Evolutionary conservation across 2,329 filamentous ascomycete species (phyloP).

Genomic region (Aspergillus sclerotialis): DNA sequence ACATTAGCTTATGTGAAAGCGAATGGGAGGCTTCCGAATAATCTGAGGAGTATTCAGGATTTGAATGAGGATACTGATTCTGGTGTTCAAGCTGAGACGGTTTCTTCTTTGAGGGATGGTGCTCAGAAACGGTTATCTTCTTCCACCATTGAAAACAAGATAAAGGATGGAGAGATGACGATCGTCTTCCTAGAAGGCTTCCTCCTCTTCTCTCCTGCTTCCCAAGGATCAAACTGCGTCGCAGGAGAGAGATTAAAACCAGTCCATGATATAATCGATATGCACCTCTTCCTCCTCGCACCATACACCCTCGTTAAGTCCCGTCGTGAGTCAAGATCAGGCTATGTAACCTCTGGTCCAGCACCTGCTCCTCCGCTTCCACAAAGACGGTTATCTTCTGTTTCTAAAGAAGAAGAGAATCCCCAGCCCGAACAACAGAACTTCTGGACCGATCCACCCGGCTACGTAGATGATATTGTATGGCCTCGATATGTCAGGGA

Average conservation of each 20-base stretch:
- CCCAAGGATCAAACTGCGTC: too few species aligned
- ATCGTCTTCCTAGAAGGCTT: slow-evolving; percentile 84
- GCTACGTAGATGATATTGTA: slow-evolving; percentile 88
- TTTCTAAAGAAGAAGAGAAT: slow-evolving; percentile 13
- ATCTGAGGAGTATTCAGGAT: slow-evolving; percentile 52
- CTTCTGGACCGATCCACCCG: slow-evolving; percentile 92
- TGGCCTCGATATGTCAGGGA: slow-evolving; percentile 89
- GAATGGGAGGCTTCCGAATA: slow-evolving; percentile 50
- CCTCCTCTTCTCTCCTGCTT: slow-evolving; percentile 57
- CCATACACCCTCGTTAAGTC: slow-evolving; percentile 45
- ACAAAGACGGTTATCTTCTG: slow-evolving; percentile 1
- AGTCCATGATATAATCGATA: slow-evolving; percentile 48
- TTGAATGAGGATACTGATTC: slow-evolving; percentile 47
- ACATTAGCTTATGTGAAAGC: slow-evolving; percentile 64
- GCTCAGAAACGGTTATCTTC: slow-evolving; percentile 16
- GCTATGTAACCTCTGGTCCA: slow-evolving; percentile 42
- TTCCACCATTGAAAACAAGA: neutral
- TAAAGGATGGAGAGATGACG: slow-evolving; percentile 15
- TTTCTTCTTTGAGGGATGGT: slow-evolving; percentile 16
- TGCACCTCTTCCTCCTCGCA: slow-evolving; percentile 72
- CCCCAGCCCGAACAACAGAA: slow-evolving; percentile 51
- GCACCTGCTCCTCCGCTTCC: slow-evolving; percentile 19
- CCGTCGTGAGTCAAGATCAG: slow-evolving; percentile 35
- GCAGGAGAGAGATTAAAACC: too few species aligned
- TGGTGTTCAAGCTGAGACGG: slow-evolving; percentile 22